Percentiles rank a stretch among this genome's conserved stretches.
Conservation (phyloP, 495 filamentous ascomycete species). For the Tuber aestivum region DNA sequence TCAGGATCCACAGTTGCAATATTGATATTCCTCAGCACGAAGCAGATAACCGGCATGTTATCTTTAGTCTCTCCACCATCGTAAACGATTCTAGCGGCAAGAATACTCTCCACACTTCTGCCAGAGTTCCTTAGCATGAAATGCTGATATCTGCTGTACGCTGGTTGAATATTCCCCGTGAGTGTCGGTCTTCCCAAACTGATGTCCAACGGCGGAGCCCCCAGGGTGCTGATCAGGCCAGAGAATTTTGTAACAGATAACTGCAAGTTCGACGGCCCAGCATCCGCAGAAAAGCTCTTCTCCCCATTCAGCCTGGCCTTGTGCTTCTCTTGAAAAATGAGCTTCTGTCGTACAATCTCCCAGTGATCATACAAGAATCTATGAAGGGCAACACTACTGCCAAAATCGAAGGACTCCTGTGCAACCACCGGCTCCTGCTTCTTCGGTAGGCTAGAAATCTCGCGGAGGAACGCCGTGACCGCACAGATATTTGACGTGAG, state of each 20-base stretch:
- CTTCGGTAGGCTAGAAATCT: constrained; percentile 50
- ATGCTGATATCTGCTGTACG: constrained; percentile 61
- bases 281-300: constrained; percentile 15
- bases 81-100: constrained; percentile 58
- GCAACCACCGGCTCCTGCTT: constrained; percentile 37
- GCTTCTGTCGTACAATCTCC: constrained; percentile 59
- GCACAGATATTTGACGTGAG: constrained; percentile 58
- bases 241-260: constrained; percentile 40
- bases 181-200: constrained; percentile 59
- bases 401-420: constrained; percentile 60
- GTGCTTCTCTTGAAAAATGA: constrained; percentile 51
- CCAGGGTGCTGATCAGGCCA: constrained; percentile 56
- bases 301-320: constrained; percentile 34
- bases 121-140: constrained; percentile 64
- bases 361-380: constrained; percentile 63
- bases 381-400: constrained; percentile 59
- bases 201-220: constrained; percentile 58
- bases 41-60: constrained; percentile 59
- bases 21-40: constrained; percentile 59
- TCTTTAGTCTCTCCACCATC: constrained; percentile 65
- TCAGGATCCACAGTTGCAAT: constrained; percentile 56
- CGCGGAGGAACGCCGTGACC: constrained; percentile 57
- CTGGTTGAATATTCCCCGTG: constrained; percentile 53
- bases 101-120: constrained; percentile 54
- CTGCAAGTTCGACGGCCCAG: constrained; percentile 26